Conservation (phyloP, 2,329 filamentous ascomycete species). For the Xylaria sp. region DNA sequence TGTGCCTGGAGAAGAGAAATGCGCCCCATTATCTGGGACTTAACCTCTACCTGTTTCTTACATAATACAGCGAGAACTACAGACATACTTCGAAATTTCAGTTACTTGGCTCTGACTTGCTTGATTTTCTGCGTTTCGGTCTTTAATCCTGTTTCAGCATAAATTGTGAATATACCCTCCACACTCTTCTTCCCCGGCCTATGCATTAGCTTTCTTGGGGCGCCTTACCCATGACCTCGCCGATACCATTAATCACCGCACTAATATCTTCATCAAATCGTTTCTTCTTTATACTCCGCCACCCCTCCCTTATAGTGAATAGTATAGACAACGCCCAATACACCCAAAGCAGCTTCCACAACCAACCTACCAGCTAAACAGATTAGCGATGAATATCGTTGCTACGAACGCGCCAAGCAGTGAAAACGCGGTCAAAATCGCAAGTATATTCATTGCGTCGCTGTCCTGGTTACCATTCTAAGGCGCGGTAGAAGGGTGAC, state of each 20-base stretch:
- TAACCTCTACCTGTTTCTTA: too few species aligned
- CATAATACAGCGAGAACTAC: too few species aligned
- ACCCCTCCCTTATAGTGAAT: constrained; percentile 10
- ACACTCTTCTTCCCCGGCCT: not conserved
- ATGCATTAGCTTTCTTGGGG: not conserved
- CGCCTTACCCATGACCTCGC: constrained; percentile 32
- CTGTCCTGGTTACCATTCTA: constrained; percentile 23
- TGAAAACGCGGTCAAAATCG: constrained; percentile 19
- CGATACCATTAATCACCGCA: constrained; percentile 12
- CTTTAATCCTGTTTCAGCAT: not conserved
- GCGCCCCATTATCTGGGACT: not conserved
- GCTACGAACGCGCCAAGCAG: constrained; percentile 21
- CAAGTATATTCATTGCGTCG: constrained; percentile 27
- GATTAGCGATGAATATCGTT: constrained; percentile 18
- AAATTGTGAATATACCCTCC: not conserved
- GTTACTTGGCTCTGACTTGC: too few species aligned
- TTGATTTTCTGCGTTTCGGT: not conserved
- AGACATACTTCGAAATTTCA: too few species aligned
- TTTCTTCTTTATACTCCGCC: constrained; percentile 27
- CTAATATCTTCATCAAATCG: constrained; percentile 22
- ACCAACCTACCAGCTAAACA: constrained; percentile 21
- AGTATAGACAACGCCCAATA: constrained; percentile 17
- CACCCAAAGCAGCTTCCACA: constrained; percentile 21
- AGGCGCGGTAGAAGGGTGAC: too few species aligned
- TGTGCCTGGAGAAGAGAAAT: not conserved